Base-by-base conservation (phyloP, 352 stramenopile genomes). In the Phytophthora brassicae region DNA sequence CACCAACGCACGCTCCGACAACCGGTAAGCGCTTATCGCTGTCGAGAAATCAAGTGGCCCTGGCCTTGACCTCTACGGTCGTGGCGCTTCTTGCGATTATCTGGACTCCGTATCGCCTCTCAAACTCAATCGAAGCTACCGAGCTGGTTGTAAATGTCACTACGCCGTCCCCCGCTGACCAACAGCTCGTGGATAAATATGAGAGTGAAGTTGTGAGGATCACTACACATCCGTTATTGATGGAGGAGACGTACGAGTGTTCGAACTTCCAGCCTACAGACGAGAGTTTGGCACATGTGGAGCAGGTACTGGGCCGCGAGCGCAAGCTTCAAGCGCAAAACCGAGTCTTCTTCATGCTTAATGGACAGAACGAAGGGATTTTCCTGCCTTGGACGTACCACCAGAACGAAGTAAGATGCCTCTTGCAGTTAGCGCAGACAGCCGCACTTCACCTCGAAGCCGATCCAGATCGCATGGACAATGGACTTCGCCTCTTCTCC, bases 301-400 rank as follows among this genome's bases (percentile, higher is more conserved):
- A 79, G 47, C 49, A 56, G 3, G 79, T 72, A 20, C 41, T 88
- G 41, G 64, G 42, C 14, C 57, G 56, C 13, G 46, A 69, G 4
- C 45, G 68, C 8, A 44, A 74, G 49, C 58, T 89, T 22, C 75
- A 68, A 47, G 42, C 50, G 0, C 57, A 74, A 6, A 42, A 61
- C 16, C 68, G 65, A 28, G 77, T 89, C 42, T 87, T 92, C 33
- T 66, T 92, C 50, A 84, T 86, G 74, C 71, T 89, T 29, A 92
- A 90, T 35, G 80, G 83, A 22, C 44, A 86, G 42, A 84, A 89
- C 56, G 69, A 86, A 14, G 81, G 79, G 23, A 6, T 88, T 2
- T 74, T 70, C 42, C 28, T 88, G 31, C 58, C 61, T 6, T 92
- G 69, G 75, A 41, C 66, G 14, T 38, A 68, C 14, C 53, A 59